Evolutionary conservation across 805 yeast genomes (phyloP), one percentile per base, ranked within the genome.

Genomic region (Ogataea zsoltii): DNA sequence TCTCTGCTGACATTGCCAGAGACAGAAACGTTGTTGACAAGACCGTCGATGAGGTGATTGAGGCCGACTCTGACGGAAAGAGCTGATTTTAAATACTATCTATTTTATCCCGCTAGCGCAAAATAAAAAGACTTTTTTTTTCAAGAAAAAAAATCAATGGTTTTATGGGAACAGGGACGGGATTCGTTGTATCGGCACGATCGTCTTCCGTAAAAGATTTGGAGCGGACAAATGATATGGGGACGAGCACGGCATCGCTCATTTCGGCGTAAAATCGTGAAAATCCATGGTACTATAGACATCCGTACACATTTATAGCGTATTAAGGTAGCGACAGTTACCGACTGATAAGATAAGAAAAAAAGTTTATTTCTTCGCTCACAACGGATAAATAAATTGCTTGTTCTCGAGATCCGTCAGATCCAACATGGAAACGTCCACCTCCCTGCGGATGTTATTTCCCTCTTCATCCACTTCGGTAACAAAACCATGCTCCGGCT

Each of bases 341-440:
- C n/a, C n/a, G n/a, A 21, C 25, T 21, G 25, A 21, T 21, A 21
- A 21, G 25, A 21, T 21, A 21, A 21, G 25, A 21, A 21, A 21
- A 21, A 21, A 21, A 21, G 9, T 6, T 21, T 21, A 6, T 9
- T 6, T 21, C 25, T 21, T 21, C 7, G 25, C 25, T 21, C 71
- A 58, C 30, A 73, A 53, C 12, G 82, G 80, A 45, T 78, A 78
- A 17, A 78, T 74, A 48, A 77, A 79, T 17, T 65, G 57, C 25
- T 51, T 63, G 53, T 77, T 77, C 49, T 79, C 79, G 21, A 71
- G 57, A 53, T 79, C 83, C 3, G 84, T 79, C 31, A 76, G 57
- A 57, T 79, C 83, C 42, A 76, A 58, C 52, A 70, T 62, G 0
- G 79, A 78, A 34, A 68, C 45, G 47, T 72, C 62, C 14, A 70